These are phyloP conservation scores for Cardamine occulta DNA, from an alignment of 345 rosid species.

Conservation along the genomic window DNA sequence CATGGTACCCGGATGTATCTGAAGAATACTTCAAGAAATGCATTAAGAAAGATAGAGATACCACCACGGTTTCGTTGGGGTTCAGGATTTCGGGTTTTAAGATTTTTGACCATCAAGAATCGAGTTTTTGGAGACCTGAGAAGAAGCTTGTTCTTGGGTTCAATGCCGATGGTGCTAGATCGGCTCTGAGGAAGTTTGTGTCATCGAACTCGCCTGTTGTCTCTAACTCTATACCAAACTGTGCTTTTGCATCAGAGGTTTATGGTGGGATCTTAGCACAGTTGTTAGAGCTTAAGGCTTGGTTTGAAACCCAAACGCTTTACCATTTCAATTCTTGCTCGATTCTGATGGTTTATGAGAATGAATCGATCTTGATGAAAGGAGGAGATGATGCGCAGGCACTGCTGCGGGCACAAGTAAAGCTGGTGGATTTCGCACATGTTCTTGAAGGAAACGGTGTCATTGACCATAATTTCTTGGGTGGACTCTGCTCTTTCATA, in stretches of 20 bases:
- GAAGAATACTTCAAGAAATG: constrained; percentile 66
- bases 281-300: constrained; percentile 72
- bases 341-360: constrained; percentile 66
- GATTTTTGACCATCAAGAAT: constrained; percentile 51
- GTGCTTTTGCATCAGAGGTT: constrained; percentile 57
- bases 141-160: constrained; percentile 54
- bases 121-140: constrained; percentile 63
- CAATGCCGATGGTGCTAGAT: constrained; percentile 53
- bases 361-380: constrained; percentile 46
- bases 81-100: constrained; percentile 79
- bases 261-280: constrained; percentile 88
- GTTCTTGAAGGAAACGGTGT: constrained; percentile 70
- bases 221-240: constrained; percentile 51
- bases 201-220: constrained; percentile 57
- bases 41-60: constrained; percentile 59
- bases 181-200: constrained; percentile 74
- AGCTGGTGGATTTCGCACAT: constrained; percentile 94
- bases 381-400: constrained; percentile 30
- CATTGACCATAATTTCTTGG: constrained; percentile 90
- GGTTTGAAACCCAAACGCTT: constrained; percentile 87
- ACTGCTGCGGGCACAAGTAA: constrained; percentile 49
- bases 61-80: constrained; percentile 64
- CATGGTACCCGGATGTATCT: constrained; percentile 83
- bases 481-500: constrained; percentile 87
- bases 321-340: constrained; percentile 86